These are phyloP conservation scores for Hypholoma fasciculare DNA, from an alignment of 768 basidiomycete genomes.

Conservation along the genomic window DNA sequence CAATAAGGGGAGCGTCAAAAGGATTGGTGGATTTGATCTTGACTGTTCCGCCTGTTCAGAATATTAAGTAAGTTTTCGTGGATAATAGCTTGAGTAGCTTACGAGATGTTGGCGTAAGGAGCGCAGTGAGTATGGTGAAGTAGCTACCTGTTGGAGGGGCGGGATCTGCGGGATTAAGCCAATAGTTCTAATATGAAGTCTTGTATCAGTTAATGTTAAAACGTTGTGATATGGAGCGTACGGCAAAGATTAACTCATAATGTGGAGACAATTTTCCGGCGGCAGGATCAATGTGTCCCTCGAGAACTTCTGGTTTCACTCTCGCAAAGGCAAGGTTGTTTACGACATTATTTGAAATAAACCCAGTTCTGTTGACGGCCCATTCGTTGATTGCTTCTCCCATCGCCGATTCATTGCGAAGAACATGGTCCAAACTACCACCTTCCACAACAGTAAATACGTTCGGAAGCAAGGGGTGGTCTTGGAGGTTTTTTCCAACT, in stretches of 20 bases:
- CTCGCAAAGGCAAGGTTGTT: constrained; percentile 30
- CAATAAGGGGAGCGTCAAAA: constrained; percentile 19
- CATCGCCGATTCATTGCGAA: constrained; percentile 16
- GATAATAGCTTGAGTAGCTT: neutral
- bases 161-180: neutral
- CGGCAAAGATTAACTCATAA: constrained; percentile 27
- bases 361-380: constrained; percentile 23
- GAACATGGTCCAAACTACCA: constrained; percentile 24
- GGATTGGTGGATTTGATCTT: neutral
- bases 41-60: constrained; percentile 1
- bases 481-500: constrained; percentile 48
- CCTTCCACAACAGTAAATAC: constrained; percentile 21
- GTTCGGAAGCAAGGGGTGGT: constrained; percentile 30
- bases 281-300: constrained; percentile 24
- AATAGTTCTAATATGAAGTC: constrained; percentile 1
- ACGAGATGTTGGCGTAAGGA: constrained; percentile 7
- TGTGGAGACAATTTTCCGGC: constrained; percentile 29
- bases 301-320: constrained; percentile 26
- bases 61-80: neutral
- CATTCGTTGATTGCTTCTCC: constrained; percentile 23
- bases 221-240: constrained; percentile 24
- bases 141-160: neutral
- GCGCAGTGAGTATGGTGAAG: constrained; percentile 2
- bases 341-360: constrained; percentile 24
- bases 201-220: neutral